Base-by-base conservation (phyloP, 768 basidiomycete genomes). In the Naganishia vaughanmartiniae region DNA sequence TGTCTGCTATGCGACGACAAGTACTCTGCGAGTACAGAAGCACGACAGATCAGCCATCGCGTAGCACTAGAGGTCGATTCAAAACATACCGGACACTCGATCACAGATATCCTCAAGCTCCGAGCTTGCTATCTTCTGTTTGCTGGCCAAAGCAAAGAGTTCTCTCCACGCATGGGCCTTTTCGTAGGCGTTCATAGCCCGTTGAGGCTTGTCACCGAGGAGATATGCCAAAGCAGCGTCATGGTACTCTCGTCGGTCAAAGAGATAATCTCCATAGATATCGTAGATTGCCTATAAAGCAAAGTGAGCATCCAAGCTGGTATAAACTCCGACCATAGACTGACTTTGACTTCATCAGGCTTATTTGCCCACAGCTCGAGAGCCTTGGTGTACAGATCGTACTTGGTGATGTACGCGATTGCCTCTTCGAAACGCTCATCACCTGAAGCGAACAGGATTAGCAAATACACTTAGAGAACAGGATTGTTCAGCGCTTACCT, bases 111-210 rank as follows among this genome's bases (percentile, higher is more conserved):
- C 85, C 17, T 82, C 78, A 12, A 92, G 77, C 54, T 90, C 88
- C 15, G 89, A 87, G 33, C 82, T 81, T 0, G 84, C 70, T 12
- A 87, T 74, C 1, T 84, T 82, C 57, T 86, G 84, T 31, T 83
- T 84, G 26, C 86, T 75, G 2, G 90, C 90, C 31, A 96, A 83
- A 30, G 90, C 88, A 79, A 99, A 97, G 0, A 96, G 83, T 73
- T 94, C 92, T 76, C 90, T 88, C 95, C 95, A 99, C 66, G 90
- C 87, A 36, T 92, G 83, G 0, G 90, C 90, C 68, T 88, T 89
- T 80, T 97, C 94, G 75, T 93, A 88, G 0, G 94, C 89, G 11
- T 89, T 84, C 86, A 99, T 88, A 0, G 94, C 92, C 71, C 92
- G 93, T 5, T 84, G 77, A 0, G 83, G 81, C 66, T 86, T 84